Percentiles rank a stretch among this genome's conserved stretches.
phyloP scores from a whole-genome alignment of 2,329 filamentous ascomycete genomes.

The Juglanconis sp. region DNA sequence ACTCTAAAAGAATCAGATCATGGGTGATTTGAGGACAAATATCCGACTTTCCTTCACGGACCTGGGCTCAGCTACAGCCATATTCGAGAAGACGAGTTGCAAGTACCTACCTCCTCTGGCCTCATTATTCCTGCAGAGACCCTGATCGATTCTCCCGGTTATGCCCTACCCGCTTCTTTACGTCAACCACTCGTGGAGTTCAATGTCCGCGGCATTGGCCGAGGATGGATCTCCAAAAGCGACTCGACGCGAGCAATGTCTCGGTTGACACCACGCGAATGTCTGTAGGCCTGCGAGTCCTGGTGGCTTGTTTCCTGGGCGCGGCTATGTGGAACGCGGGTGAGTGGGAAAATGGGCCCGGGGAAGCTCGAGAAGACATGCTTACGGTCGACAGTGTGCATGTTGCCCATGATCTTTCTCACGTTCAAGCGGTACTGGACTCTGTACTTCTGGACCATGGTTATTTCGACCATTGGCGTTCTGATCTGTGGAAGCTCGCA shows the following conservation, averaged over 20 bases:
- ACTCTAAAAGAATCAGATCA: too few species aligned
- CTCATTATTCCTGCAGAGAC: too few species aligned
- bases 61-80: too few species aligned
- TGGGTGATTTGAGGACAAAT: too few species aligned
- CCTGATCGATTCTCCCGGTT: too few species aligned
- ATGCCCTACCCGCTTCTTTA: too few species aligned
- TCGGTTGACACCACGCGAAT: neutral
- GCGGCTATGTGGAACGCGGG: conserved; percentile 3
- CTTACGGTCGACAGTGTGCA: neutral
- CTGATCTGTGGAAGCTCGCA: conserved; percentile 2
- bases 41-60: too few species aligned
- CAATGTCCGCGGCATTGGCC: too few species aligned
- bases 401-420: conserved; percentile 5
- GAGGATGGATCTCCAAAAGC: neutral
- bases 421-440: conserved; percentile 10
- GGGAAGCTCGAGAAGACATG: too few species aligned
- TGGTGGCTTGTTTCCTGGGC: conserved; percentile 6
- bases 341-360: neutral
- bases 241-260: conserved; percentile 7
- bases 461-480: neutral
- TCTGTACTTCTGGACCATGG: conserved; percentile 7
- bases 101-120: too few species aligned
- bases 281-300: conserved; percentile 1
- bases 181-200: too few species aligned
- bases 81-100: too few species aligned